These are phyloP conservation scores for Neurospora tetrasperma DNA, from an alignment of 495 filamentous ascomycete genomes.

Conservation along the genomic window DNA sequence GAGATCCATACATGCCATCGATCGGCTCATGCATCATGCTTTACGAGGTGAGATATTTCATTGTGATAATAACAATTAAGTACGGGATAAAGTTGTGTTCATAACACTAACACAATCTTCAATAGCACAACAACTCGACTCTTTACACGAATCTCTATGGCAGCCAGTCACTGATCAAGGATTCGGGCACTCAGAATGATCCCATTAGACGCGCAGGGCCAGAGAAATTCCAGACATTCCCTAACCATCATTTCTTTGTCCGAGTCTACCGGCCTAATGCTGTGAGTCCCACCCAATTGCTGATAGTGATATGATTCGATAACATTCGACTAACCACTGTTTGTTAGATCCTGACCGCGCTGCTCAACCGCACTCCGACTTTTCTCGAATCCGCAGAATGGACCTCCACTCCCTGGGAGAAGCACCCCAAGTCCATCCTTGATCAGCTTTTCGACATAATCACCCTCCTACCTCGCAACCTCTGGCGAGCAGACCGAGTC, in stretches of 20 bases:
- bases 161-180: constrained; percentile 22
- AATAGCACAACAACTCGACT: constrained; percentile 24
- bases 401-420: constrained; percentile 33
- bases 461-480: constrained; percentile 27
- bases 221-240: constrained; percentile 29
- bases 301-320: no score
- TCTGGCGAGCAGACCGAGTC: constrained; percentile 24
- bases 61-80: neutral
- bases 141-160: constrained; percentile 17
- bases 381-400: constrained; percentile 35
- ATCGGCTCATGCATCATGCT: constrained; percentile 33
- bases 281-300: constrained; percentile 15
- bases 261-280: constrained; percentile 35
- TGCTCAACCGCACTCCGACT: constrained; percentile 33
- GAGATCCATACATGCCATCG: neutral
- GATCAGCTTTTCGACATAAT: constrained; percentile 35
- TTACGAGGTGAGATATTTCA: constrained; percentile 28
- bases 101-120: constrained; percentile 11
- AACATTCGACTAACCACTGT: neutral
- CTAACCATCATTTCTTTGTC: constrained; percentile 39
- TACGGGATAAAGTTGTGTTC: neutral
- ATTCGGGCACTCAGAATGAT: constrained; percentile 17
- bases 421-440: constrained; percentile 32
- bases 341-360: constrained; percentile 29
- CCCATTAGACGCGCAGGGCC: constrained; percentile 30